phyloP scores from a whole-genome alignment of 1,284 basidiomycete species.

The Coniophora puteana region DNA sequence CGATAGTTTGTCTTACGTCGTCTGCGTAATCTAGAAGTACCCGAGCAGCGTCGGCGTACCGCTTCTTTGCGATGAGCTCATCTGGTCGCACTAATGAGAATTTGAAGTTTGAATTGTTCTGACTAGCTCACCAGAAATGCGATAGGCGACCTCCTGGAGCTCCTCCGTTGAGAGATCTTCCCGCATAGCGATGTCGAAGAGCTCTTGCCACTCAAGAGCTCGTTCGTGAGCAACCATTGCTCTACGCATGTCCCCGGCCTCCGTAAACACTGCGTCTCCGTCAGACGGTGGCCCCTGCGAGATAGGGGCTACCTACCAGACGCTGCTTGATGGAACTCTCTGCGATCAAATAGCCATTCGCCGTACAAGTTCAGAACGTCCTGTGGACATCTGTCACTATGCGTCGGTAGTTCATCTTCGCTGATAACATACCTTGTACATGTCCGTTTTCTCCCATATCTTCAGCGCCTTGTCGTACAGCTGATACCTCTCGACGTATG shows the following conservation, averaged over 20 bases:
- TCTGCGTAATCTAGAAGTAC: conserved; percentile 85
- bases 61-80: conserved; percentile 76
- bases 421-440: conserved; percentile 52
- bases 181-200: conserved; percentile 76
- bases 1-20: conserved; percentile 78
- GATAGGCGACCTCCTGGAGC: conserved; percentile 61
- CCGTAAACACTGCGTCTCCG: conserved; percentile 60
- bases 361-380: conserved; percentile 79
- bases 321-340: conserved; percentile 84
- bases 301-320: conserved; percentile 47
- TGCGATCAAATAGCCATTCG: conserved; percentile 82
- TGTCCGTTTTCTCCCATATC: conserved; percentile 66
- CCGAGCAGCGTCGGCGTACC: conserved; percentile 76
- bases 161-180: conserved; percentile 45
- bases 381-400: conserved; percentile 30
- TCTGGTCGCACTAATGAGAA: conserved; percentile 42
- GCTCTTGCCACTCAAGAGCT: conserved; percentile 84
- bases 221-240: conserved; percentile 86
- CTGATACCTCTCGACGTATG: conserved; percentile 78
- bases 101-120: background rate
- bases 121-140: conserved; percentile 62
- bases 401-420: conserved; percentile 5
- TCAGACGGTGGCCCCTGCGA: conserved; percentile 4
- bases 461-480: conserved; percentile 73
- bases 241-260: conserved; percentile 60